phyloP scores from a whole-genome alignment of 805 yeast genomes.

The Metschnikowia arizonensis region DNA sequence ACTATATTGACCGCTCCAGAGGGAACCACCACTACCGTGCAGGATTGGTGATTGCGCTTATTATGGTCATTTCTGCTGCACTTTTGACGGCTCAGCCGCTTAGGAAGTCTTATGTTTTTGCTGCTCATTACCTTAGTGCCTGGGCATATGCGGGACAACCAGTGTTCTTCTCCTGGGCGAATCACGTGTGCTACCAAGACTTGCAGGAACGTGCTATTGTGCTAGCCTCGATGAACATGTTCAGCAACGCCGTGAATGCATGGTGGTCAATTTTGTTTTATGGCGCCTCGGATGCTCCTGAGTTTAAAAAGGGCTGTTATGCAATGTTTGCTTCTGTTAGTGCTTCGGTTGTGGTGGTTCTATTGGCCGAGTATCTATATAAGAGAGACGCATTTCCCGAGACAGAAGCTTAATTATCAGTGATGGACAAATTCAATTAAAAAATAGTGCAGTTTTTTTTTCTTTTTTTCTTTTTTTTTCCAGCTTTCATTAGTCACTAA shows the following conservation, averaged over 20 bases:
- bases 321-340: conserved; percentile 54
- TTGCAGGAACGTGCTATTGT: conserved; percentile 61
- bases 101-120: conserved; percentile 36
- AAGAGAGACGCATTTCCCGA: background rate
- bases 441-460: too few relatives aligned
- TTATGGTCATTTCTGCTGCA: conserved; percentile 45
- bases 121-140: conserved; percentile 55
- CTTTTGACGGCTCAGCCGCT: conserved; percentile 43
- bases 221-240: conserved; percentile 63
- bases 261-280: conserved; percentile 60
- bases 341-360: conserved; percentile 38
- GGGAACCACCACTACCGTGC: conserved; percentile 44
- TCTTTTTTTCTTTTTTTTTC: too few relatives aligned
- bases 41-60: conserved; percentile 41
- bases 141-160: conserved; percentile 58
- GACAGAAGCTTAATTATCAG: background rate
- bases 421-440: background rate
- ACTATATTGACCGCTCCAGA: conserved; percentile 38
- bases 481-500: too few relatives aligned
- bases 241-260: conserved; percentile 57
- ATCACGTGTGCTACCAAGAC: conserved; percentile 54
- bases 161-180: conserved; percentile 60
- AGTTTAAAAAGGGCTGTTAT: conserved; percentile 49
- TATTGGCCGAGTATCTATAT: conserved; percentile 42
- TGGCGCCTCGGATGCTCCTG: conserved; percentile 49